Evolutionary conservation across 129 eudicot species (phyloP).

Genomic region (Arctium lappa): DNA sequence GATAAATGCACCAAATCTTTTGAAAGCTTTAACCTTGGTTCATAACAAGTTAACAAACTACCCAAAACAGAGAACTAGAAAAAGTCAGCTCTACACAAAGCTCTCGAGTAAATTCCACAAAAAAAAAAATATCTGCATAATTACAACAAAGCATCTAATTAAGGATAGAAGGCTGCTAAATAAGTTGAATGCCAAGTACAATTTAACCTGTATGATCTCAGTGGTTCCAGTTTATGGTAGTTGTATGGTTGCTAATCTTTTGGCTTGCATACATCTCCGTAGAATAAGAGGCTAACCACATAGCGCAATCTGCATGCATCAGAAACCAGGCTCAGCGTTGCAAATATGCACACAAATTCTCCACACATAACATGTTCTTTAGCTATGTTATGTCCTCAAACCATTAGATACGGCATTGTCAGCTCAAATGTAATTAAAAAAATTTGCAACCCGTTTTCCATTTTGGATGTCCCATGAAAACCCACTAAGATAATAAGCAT

Average conservation of each 20-base stretch:
- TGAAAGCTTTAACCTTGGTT: slow-evolving; percentile 1
- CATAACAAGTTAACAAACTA: slow-evolving; percentile 19
- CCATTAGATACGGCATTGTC: not conserved
- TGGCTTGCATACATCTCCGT: not conserved
- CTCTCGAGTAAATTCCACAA: slow-evolving; percentile 10
- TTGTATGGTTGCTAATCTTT: not conserved
- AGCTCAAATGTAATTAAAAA: not conserved
- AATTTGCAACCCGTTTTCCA: not conserved
- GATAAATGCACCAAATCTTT: not conserved
- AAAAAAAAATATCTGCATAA: slow-evolving; percentile 11
- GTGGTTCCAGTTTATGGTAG: not conserved
- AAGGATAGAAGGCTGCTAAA: not conserved
- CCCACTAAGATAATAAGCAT: not conserved
- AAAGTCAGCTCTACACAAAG: slow-evolving; percentile 10
- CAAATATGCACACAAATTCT: not conserved
- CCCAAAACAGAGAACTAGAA: not conserved
- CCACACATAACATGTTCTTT: not conserved
- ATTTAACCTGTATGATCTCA: slow-evolving; percentile 9
- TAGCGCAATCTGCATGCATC: slow-evolving; percentile 9
- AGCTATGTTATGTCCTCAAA: not conserved
- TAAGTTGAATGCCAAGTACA: slow-evolving; percentile 10
- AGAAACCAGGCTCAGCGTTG: not conserved
- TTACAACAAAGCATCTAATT: slow-evolving; percentile 34
- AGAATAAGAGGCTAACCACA: not conserved
- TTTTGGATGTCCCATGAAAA: not conserved